Evolutionary conservation across 805 yeast species (phyloP).

Genomic region (Metschnikowia aberdeeniae): DNA sequence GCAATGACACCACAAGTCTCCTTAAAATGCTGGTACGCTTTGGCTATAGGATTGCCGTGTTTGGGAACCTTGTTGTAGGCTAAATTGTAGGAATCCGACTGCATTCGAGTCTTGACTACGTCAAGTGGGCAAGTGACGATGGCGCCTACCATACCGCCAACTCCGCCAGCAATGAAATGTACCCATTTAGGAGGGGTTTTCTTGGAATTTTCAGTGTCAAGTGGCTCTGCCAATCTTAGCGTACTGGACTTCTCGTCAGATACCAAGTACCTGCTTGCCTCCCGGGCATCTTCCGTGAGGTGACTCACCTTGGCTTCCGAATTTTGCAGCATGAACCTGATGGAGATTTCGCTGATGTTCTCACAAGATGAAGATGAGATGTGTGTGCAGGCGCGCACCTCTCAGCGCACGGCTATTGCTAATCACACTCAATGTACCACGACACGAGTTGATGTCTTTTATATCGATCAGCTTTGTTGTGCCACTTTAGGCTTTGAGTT

Average conservation of each 20-base stretch:
- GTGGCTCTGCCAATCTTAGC: conserved; percentile 35
- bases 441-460: neutral
- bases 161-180: conserved; percentile 85
- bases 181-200: conserved; percentile 46
- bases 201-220: conserved; percentile 15
- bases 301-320: neutral
- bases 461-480: too few species aligned
- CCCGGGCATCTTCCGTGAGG: conserved; percentile 47
- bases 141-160: conserved; percentile 99
- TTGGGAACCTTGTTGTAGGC: conserved; percentile 48
- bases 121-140: conserved; percentile 91
- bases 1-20: conserved; percentile 76
- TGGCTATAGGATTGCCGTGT: conserved; percentile 33
- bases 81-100: conserved; percentile 74
- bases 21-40: conserved; percentile 64
- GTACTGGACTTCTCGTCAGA: conserved; percentile 70
- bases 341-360: neutral
- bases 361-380: neutral
- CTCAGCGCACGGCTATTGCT: neutral
- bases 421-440: neutral
- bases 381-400: neutral
- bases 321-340: neutral
- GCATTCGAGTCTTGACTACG: conserved; percentile 92
- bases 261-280: conserved; percentile 58
- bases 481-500: neutral